phyloP scores from a whole-genome alignment of 2,329 filamentous ascomycete genomes.

The Claviceps cyperi region DNA sequence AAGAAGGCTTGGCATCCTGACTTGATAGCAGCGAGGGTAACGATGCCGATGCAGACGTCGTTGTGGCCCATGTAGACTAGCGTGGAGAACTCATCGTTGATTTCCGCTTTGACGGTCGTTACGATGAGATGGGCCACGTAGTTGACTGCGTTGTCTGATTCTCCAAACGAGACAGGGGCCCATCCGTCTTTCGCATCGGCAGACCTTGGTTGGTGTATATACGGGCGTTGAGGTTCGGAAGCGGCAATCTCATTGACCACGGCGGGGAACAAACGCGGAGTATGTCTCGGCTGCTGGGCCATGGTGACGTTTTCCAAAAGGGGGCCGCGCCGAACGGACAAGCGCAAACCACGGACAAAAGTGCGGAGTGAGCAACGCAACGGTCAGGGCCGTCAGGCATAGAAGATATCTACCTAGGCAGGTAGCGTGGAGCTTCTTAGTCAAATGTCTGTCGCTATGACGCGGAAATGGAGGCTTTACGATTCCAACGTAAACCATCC shows the following conservation, averaged over 20 bases:
- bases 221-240: constrained; percentile 16
- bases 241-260: constrained; percentile 12
- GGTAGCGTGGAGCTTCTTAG: too few relatives aligned
- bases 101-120: constrained; percentile 14
- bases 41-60: constrained; percentile 7
- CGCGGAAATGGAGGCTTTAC: background rate
- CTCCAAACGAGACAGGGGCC: constrained; percentile 13
- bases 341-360: background rate
- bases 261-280: constrained; percentile 9
- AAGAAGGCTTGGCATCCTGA: constrained; percentile 6
- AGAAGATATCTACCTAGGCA: too few relatives aligned
- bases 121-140: constrained; percentile 18
- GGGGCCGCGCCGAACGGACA: background rate
- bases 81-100: constrained; percentile 16
- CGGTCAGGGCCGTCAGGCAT: too few relatives aligned
- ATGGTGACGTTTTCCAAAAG: too few relatives aligned
- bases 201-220: constrained; percentile 22
- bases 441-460: background rate
- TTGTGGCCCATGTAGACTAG: constrained; percentile 19
- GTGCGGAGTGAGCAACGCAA: background rate
- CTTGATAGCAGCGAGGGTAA: constrained; percentile 8
- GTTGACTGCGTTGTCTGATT: constrained; percentile 17
- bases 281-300: background rate
- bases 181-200: constrained; percentile 14
- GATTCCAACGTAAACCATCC: too few relatives aligned